Conservation (phyloP, 352 stramenopile genomes). For the Globisporangium alternatum region DNA sequence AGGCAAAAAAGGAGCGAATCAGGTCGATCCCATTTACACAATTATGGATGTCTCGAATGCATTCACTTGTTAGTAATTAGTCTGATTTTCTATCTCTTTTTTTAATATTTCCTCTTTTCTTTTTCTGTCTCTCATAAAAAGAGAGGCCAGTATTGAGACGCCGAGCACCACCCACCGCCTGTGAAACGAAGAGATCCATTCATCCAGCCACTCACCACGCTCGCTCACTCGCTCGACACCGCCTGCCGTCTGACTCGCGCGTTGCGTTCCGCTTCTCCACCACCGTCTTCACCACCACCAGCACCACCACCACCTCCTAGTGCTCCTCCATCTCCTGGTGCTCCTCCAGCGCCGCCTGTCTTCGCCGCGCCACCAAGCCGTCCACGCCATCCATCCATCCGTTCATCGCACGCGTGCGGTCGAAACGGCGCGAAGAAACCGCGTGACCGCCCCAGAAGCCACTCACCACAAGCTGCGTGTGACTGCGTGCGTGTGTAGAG, state of each 20-base stretch:
- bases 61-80: too few species aligned
- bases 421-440: not conserved
- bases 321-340: not conserved
- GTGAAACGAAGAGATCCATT: slow-evolving; percentile 13
- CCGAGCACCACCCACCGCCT: not conserved
- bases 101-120: not conserved
- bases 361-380: not conserved
- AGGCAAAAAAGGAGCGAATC: too few species aligned
- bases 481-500: not conserved
- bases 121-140: not conserved
- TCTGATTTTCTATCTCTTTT: too few species aligned
- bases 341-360: not conserved
- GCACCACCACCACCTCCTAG: not conserved
- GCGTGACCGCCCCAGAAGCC: not conserved
- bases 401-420: not conserved
- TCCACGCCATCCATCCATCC: slow-evolving; percentile 1
- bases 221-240: not conserved
- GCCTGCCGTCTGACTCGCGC: not conserved
- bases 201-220: slow-evolving; percentile 2
- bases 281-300: not conserved
- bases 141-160: slow-evolving; percentile 10
- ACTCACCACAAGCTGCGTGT: not conserved
- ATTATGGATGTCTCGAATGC: too few species aligned
- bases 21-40: too few species aligned
- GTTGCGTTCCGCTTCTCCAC: not conserved